Base-by-base conservation (phyloP, 495 filamentous ascomycete genomes). In the Alectoria sarmentosa region DNA sequence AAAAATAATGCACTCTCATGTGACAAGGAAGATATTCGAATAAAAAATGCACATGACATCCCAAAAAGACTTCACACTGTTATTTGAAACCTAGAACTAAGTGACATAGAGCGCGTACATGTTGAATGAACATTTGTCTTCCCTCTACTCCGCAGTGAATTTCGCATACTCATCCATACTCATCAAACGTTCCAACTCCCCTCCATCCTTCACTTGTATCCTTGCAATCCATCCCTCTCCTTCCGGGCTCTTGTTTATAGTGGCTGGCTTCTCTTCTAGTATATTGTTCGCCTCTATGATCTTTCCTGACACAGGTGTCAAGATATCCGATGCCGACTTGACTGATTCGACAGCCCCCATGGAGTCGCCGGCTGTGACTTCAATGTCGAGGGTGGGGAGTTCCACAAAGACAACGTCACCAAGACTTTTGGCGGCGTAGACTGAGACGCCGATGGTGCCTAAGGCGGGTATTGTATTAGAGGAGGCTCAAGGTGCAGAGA, bases 351-450 rank as follows among this genome's bases (percentile, higher is more conserved):
- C 92, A 55, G 94, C 92, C 62, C 94, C 94, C 66, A 91, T 85
- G 68, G 89, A 89, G 67, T 83, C 86, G 66, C 85, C 85, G 52
- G 84, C 79, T 28, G 81, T 82, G 42, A 91, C 78, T 64, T 84
- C 82, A 4, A 89, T 89, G 42, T 86, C 84, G 15, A 84, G 69
- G 26, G 86, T 89, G 15, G 86, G 88, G n/a, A 87, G 84, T 83
- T 98, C 94, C 67, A 98, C 91, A 79, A 86, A 98, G 73, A 98
- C 92, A 61, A 98, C 91, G 75, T 98, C 94, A 69, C 94, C 94
- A 64, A 98, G 88, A 61, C 88, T 84, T 67, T 92, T 80, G 68
- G 95, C 90, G 38, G 94, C 94, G 79, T 96, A 96, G 65, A 84
- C 78, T 64, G 91, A 92, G 74, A 98, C 95, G 61, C 94, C 94